Percentiles rank a stretch among this genome's conserved stretches.
Conservation (phyloP, 2,329 filamentous ascomycete genomes). For the Cytospora leucostoma region DNA sequence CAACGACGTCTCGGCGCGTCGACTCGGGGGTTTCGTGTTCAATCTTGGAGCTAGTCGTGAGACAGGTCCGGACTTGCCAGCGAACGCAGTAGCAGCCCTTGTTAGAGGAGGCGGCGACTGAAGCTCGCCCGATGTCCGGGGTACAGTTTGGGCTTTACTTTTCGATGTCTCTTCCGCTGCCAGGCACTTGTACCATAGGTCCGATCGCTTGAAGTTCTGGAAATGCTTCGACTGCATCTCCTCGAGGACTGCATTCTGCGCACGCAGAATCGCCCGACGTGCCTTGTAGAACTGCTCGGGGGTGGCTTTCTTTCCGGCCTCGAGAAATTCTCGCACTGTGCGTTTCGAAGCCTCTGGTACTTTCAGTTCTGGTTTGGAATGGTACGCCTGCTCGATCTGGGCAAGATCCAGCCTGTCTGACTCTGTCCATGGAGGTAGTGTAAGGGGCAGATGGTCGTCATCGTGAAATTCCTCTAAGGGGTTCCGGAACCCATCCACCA, state of each 20-base stretch:
- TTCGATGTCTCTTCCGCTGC: constrained; percentile 76
- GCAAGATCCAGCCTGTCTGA: constrained; percentile 85
- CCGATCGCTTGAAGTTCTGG: constrained; percentile 84
- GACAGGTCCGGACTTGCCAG: constrained; percentile 47
- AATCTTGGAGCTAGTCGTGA: constrained; percentile 44
- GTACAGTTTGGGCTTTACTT: constrained; percentile 25
- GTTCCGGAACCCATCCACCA: constrained; percentile 94
- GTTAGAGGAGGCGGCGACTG: constrained; percentile 20
- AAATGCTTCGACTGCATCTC: constrained; percentile 82
- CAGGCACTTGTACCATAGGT: constrained; percentile 94
- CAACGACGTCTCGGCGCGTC: constrained; percentile 49
- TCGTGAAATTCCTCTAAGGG: constrained; percentile 86
- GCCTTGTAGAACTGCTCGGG: constrained; percentile 81
- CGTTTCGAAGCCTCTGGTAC: constrained; percentile 69
- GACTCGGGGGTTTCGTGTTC: constrained; percentile 36
- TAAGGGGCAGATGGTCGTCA: constrained; percentile 61
- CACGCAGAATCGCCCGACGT: constrained; percentile 75
- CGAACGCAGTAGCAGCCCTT: constrained; percentile 21
- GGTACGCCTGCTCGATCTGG: constrained; percentile 88
- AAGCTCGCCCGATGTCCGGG: constrained; percentile 13
- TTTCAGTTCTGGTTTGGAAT: constrained; percentile 79
- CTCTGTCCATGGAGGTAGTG: constrained; percentile 71
- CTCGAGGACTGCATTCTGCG: constrained; percentile 81
- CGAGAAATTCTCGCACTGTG: constrained; percentile 75
- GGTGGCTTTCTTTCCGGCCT: constrained; percentile 73